Conservation (phyloP, 768 basidiomycete species). For the Coprinopsis cinerea region DNA sequence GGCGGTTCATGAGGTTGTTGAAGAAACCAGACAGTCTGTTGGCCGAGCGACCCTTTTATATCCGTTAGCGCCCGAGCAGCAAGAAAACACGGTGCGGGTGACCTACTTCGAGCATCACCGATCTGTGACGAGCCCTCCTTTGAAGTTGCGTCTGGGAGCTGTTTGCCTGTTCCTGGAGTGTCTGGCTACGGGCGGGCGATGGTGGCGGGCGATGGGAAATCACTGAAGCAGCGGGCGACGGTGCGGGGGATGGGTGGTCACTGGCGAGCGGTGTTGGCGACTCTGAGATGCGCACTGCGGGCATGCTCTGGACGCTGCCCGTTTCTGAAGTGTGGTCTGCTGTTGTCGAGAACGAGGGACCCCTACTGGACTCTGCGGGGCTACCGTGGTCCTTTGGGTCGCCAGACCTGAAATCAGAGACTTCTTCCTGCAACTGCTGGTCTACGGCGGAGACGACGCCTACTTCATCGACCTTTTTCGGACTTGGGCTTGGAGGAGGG, state of each 20-base stretch:
- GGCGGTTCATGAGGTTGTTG: constrained; percentile 68
- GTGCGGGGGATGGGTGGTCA: constrained; percentile 24
- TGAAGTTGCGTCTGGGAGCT: constrained; percentile 26
- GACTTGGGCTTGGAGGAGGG: constrained; percentile 14
- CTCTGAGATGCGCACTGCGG: constrained; percentile 44
- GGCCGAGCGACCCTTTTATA: constrained; percentile 58
- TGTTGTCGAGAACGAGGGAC: constrained; percentile 33
- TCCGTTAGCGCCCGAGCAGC: no score
- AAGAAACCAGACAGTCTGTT: constrained; percentile 85
- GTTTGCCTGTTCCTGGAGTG: constrained; percentile 21
- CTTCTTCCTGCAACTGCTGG: constrained; percentile 9
- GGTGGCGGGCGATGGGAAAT: constrained; percentile 26
- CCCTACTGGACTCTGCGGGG: constrained; percentile 20
- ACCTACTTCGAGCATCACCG: constrained; percentile 49
- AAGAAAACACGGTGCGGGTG: constrained; percentile 19
- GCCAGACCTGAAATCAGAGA: constrained; percentile 24
- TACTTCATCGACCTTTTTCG: constrained; percentile 19
- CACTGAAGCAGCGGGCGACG: constrained; percentile 20
- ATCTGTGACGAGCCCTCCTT: constrained; percentile 41
- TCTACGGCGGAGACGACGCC: constrained; percentile 16
- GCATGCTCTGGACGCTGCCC: constrained; percentile 56
- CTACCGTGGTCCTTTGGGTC: constrained; percentile 16
- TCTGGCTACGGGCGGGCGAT: constrained; percentile 23
- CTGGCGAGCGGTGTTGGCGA: constrained; percentile 24
- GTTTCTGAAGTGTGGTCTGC: constrained; percentile 39